Evolutionary conservation across 805 yeast genomes (phyloP).

Genomic region (Yamadazyma takamatsuzukensis): DNA sequence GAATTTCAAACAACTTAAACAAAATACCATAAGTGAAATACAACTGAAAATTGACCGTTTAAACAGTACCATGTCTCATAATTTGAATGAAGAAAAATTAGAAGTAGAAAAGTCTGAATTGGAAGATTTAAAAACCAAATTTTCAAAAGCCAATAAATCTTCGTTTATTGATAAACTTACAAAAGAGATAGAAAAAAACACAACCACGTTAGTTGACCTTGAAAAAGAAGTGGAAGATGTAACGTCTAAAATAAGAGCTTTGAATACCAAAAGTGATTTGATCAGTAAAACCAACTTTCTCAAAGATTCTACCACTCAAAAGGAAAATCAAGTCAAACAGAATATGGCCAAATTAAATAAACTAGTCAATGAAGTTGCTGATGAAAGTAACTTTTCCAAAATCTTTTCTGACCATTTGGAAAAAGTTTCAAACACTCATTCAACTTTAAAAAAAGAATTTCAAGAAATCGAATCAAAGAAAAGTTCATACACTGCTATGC

Average conservation of each 20-base stretch:
- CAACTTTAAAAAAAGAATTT: background rate
- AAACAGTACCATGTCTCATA: conserved; percentile 29
- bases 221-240: conserved; percentile 13
- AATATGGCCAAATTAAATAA: conserved; percentile 2
- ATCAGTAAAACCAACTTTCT: conserved; percentile 11
- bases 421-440: no score
- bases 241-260: conserved; percentile 7
- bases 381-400: no score
- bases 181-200: conserved; percentile 5
- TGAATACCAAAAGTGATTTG: conserved; percentile 9
- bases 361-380: background rate
- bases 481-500: background rate
- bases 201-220: conserved; percentile 21
- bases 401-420: no score
- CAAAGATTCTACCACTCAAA: conserved; percentile 11
- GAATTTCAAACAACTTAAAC: conserved; percentile 5
- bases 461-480: background rate
- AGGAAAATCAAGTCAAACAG: conserved; percentile 1
- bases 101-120: conserved; percentile 44
- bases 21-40: conserved; percentile 4
- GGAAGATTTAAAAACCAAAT: conserved; percentile 30
- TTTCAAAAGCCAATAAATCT: conserved; percentile 15
- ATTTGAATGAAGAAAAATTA: conserved; percentile 34
- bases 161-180: conserved; percentile 5
- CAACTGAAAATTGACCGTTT: conserved; percentile 6